Conservation (phyloP, 2,329 filamentous ascomycete genomes). For the Fusarium brachygibbosum region DNA sequence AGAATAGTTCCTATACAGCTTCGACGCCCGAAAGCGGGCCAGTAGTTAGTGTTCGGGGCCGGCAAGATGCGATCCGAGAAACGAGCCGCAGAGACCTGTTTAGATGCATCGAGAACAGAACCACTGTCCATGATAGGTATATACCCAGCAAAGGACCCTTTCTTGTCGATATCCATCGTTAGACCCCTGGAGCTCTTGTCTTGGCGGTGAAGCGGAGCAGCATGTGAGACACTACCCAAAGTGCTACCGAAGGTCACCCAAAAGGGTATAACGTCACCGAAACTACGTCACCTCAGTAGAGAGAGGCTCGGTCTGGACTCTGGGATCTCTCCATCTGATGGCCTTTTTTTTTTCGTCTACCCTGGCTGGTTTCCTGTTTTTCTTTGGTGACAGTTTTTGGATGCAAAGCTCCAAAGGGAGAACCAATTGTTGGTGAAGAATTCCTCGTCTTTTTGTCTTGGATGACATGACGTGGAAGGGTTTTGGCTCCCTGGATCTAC, state of each 20-base stretch:
- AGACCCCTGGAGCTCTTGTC: slow-evolving; percentile 28
- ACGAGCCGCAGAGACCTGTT: slow-evolving; percentile 4
- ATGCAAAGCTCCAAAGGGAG: neutral
- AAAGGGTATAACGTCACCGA: slow-evolving; percentile 31
- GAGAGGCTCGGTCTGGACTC: slow-evolving; percentile 24
- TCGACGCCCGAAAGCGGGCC: slow-evolving; percentile 40
- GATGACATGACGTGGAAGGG: slow-evolving; percentile 14
- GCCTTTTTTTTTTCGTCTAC: slow-evolving; percentile 3
- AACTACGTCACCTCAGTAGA: slow-evolving; percentile 45
- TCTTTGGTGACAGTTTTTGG: slow-evolving; percentile 34
- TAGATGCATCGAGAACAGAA: neutral
- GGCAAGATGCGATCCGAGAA: slow-evolving; percentile 13
- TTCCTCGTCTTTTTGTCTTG: neutral
- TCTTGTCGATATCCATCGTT: slow-evolving; percentile 12
- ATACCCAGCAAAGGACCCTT: neutral
- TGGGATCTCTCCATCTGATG: slow-evolving; percentile 4
- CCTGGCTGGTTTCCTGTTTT: slow-evolving; percentile 22
- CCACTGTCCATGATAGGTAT: neutral
- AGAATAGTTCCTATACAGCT: slow-evolving; percentile 24
- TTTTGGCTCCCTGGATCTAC: slow-evolving; percentile 1
- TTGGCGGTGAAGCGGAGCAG: slow-evolving; percentile 39
- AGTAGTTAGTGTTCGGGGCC: slow-evolving; percentile 15
- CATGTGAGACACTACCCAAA: slow-evolving; percentile 48
- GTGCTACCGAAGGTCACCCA: slow-evolving; percentile 38
- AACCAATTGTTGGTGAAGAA: slow-evolving; percentile 11